These are phyloP conservation scores for Senna tora DNA, from an alignment of 306 rosid species.

Conservation along the genomic window DNA sequence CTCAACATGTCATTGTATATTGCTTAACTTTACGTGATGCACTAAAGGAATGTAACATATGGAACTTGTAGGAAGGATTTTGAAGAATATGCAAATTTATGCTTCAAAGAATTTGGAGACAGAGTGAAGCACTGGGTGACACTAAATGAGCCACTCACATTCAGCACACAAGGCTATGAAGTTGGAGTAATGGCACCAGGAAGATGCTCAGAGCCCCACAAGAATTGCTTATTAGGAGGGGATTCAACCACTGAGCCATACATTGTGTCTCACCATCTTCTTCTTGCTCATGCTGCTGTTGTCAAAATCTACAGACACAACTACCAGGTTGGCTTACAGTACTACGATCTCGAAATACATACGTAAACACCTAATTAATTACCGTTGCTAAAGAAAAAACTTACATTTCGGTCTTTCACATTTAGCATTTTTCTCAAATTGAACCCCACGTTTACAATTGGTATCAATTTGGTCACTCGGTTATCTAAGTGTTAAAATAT, in stretches of 20 bases:
- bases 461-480: too few species aligned
- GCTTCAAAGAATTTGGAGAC: conserved; percentile 61
- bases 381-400: too few species aligned
- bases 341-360: too few species aligned
- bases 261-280: conserved; percentile 43
- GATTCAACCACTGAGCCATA: conserved; percentile 57
- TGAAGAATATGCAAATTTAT: conserved; percentile 48
- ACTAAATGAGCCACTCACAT: conserved; percentile 51
- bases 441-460: too few species aligned
- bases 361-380: not conserved
- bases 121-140: conserved; percentile 60
- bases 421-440: too few species aligned
- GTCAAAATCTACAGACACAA: conserved; percentile 44
- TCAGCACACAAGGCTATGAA: conserved; percentile 35
- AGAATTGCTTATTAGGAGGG: conserved; percentile 38
- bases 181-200: conserved; percentile 50
- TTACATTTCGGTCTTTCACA: too few species aligned
- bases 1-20: too few species aligned
- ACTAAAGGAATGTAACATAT: too few species aligned
- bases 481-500: too few species aligned
- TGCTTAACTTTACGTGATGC: too few species aligned
- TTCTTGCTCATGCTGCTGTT: conserved; percentile 56
- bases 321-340: too few species aligned
- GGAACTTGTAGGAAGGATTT: conserved; percentile 42
- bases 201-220: conserved; percentile 44